Evolutionary conservation across 2,329 filamentous ascomycete species (phyloP), one percentile per base, ranked within the genome.

Genomic region (Cladosporium sp.): DNA sequence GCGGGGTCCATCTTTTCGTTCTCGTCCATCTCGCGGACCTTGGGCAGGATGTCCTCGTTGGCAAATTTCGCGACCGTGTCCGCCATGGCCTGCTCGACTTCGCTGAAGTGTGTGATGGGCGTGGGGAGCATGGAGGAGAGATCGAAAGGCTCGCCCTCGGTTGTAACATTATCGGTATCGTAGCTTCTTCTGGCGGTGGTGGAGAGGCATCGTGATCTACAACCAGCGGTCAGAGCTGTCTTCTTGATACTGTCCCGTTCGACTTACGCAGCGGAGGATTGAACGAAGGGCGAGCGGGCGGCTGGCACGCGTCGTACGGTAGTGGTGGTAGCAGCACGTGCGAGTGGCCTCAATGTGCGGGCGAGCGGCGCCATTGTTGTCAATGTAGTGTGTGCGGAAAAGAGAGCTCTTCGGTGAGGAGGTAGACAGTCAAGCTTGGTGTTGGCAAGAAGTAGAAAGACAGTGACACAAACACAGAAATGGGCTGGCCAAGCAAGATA

Each of bases 1-100:
- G 79, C 70, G 0, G 89, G 84, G 70, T 97, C 93, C 93, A 98
- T 97, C 54, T 80, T 73, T 77, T 98, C 93, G 31, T 86, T 85
- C 78, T 98, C 93, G 70, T 98, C 93, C 93, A 98, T 98, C 14
- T 95, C 91, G 54, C 93, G 87, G 9, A 89, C 91, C 70, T 90
- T 92, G 51, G 93, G 93, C 48, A 91, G 82, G 61, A 98, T 86
- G 31, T 90, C 81, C 52, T 96, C 90, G 66, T 82, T 84, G 59
- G 93, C 90, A 65, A 97, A 97, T 72, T 93, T 95, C 63, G 83
- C 83, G 4, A 98, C 92, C 1, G 87, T 81, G 53, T 98, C 92
- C 58, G 85, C 82, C 87, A 98, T 95, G 66, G 93, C 82, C 11
- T 81, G 66, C 74, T 98, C 93, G 54, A 87, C 85, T 73, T 98